Evolutionary conservation across 208 protist genomes (phyloP).

Genomic region (Trypanosoma theileri): DNA sequence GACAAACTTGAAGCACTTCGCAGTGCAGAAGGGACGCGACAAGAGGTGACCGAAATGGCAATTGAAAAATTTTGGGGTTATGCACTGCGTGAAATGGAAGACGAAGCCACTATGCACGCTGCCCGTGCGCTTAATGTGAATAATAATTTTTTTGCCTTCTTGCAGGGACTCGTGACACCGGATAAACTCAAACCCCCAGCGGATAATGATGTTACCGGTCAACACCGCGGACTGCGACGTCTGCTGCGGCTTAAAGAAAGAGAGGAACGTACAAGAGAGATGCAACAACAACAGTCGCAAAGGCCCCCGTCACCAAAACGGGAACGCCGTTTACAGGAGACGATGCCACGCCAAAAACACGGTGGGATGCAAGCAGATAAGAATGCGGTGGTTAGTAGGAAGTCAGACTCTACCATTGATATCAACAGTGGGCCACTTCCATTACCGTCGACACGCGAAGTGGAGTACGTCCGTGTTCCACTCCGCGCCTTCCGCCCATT

Average conservation of each 20-base stretch:
- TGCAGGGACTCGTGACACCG: conserved; percentile 62
- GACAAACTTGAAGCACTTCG: conserved; percentile 40
- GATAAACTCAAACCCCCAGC: conserved; percentile 56
- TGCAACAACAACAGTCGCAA: conserved; percentile 40
- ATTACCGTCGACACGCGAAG: conserved; percentile 35
- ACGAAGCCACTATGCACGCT: conserved; percentile 66
- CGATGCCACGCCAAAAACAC: conserved; percentile 37
- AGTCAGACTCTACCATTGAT: not conserved
- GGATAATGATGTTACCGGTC: conserved; percentile 39
- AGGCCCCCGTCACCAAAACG: conserved; percentile 28
- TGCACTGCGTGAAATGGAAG: conserved; percentile 71
- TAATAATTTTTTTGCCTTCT: conserved; percentile 64
- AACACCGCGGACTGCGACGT: conserved; percentile 74
- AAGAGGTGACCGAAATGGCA: conserved; percentile 29
- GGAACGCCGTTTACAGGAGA: conserved; percentile 58
- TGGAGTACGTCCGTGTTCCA: conserved; percentile 59
- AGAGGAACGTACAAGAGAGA: conserved; percentile 37
- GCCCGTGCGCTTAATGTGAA: conserved; percentile 56
- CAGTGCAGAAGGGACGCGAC: conserved; percentile 48
- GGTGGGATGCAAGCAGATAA: conserved; percentile 3
- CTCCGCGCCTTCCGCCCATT: conserved; percentile 56
- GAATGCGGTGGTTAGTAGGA: conserved; percentile 3
- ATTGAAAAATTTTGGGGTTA: conserved; percentile 59
- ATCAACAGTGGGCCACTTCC: conserved; percentile 17
- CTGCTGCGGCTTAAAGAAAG: conserved; percentile 61